phyloP scores from a whole-genome alignment of 2,329 filamentous ascomycete species.

The Neonectria sp. region DNA sequence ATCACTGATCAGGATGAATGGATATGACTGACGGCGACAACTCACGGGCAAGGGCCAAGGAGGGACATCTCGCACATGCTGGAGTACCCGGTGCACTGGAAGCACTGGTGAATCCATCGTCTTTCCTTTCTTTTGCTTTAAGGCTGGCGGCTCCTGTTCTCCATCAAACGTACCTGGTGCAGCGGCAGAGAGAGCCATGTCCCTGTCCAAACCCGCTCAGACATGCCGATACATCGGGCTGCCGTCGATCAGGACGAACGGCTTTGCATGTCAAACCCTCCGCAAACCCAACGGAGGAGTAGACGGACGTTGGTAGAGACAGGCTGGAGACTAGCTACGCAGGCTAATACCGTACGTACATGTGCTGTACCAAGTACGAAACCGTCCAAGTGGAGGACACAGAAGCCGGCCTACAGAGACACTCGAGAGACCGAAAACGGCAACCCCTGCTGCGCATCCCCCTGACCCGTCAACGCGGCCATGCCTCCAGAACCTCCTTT shows the following conservation, averaged over 20 bases:
- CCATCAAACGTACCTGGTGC: slow-evolving; percentile 25
- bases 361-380: too few relatives aligned
- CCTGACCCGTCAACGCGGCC: slow-evolving; percentile 39
- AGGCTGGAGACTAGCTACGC: too few relatives aligned
- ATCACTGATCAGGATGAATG: slow-evolving; percentile 8
- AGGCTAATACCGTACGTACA: too few relatives aligned
- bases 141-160: slow-evolving; percentile 15
- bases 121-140: slow-evolving; percentile 19
- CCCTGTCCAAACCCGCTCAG: slow-evolving; percentile 29
- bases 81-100: slow-evolving; percentile 1
- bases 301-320: not conserved
- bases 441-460: slow-evolving; percentile 46
- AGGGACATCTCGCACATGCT: not conserved
- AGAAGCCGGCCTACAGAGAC: slow-evolving; percentile 22
- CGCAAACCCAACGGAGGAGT: slow-evolving; percentile 8
- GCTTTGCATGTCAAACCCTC: slow-evolving; percentile 23
- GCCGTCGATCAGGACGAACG: slow-evolving; percentile 30
- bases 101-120: not conserved
- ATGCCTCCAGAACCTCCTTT: slow-evolving; percentile 22
- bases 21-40: not conserved
- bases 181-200: slow-evolving; percentile 20
- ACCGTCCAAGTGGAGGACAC: not conserved
- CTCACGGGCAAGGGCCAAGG: not conserved
- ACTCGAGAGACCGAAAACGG: slow-evolving; percentile 1
- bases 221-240: slow-evolving; percentile 27